Evolutionary conservation across 2,329 filamentous ascomycete species (phyloP), one percentile per base, ranked within the genome.

Genomic region (Claviceps humidiphila): DNA sequence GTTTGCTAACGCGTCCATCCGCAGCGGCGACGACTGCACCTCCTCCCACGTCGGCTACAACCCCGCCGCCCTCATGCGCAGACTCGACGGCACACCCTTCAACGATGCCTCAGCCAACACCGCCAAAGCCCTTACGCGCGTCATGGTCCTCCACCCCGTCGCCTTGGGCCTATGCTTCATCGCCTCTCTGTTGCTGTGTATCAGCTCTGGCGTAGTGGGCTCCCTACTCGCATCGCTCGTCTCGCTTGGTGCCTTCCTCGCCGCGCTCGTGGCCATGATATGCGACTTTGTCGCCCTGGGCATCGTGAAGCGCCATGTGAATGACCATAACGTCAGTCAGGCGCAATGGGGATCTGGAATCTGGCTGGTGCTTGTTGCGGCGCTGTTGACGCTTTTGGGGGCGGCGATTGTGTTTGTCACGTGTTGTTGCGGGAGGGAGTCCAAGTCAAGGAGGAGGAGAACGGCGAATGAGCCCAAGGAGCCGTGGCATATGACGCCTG

Each of bases 71-170:
- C 64, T 77, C 55, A 66, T 82, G 58, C 47, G 59, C 53, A 46
- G 54, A 14, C 56, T 69, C 47, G 67, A 72, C 52, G 59, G 61
- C 51, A 66, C 64, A 47, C 53, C 65, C 40, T 74, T 76, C 63
- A 71, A 70, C 55, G 58, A 64, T 48, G 68, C 70, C 53, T 66
- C 72, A 20, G 64, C 66, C 53, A 64, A 68, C 55, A 73, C 75
- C 39, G 65, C 72, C 53, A 71, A 71, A 56, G 68, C 64, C 30
- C 69, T 83, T 42, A 82, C 80, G 43, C 69, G 71, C 56, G 75
- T 77, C 56, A 78, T 84, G 77, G 65, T 84, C 50, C 71, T 84
- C 54, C 80, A 84, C 67, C 78, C 81, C 30, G 67, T 84, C 59
- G 77, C 73, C n/a, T 71, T 73, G 54, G 78, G 68, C 52, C 63